Evolutionary conservation across 2,329 filamentous ascomycete species (phyloP).

Genomic region (Raffaelea arxii): DNA sequence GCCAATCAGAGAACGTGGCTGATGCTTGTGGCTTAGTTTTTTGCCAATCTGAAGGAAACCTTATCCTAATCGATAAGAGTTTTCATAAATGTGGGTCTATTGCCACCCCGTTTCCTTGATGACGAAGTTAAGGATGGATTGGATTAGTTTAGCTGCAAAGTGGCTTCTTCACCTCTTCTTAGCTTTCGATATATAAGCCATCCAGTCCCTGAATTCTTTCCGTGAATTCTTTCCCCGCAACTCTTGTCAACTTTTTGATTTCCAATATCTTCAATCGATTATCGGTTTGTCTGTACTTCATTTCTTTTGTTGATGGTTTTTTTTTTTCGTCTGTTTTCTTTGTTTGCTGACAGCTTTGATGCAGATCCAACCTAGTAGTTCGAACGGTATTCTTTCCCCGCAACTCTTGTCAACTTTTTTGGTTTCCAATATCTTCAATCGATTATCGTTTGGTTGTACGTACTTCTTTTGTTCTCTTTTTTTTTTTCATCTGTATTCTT

Average conservation of each 20-base stretch:
- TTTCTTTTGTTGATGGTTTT: neutral
- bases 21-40: neutral
- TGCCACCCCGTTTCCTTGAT: too few relatives aligned
- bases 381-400: too few relatives aligned
- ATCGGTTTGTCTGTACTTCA: neutral
- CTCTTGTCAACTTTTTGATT: too few relatives aligned
- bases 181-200: neutral
- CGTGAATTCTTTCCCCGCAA: too few relatives aligned
- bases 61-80: constrained; percentile 10
- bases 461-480: neutral
- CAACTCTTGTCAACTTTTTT: too few relatives aligned
- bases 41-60: too few relatives aligned
- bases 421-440: too few relatives aligned
- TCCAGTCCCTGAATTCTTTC: too few relatives aligned
- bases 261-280: too few relatives aligned
- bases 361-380: too few relatives aligned
- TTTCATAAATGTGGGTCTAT: too few relatives aligned
- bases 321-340: neutral
- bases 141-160: constrained; percentile 14
- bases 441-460: neutral
- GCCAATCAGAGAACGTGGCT: constrained; percentile 6
- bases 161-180: constrained; percentile 9
- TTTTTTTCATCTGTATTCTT: neutral
- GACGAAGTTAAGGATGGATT: too few relatives aligned
- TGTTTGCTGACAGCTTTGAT: neutral